Conservation (phyloP, 192 early-diverging fungal genomes). For the Coemansia reversa region DNA sequence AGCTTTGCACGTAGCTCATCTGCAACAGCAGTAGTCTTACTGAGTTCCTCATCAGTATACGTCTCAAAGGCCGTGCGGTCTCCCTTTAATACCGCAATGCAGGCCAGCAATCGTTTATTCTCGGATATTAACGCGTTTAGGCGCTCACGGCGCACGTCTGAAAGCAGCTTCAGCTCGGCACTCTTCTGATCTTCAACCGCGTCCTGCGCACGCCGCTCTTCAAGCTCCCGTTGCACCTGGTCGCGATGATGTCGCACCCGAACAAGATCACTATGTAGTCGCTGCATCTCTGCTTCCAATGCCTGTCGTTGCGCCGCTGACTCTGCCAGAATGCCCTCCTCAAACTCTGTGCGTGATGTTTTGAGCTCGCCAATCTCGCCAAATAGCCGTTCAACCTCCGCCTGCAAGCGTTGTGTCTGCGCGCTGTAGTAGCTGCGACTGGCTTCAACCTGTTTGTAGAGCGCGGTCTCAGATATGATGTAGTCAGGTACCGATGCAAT, state of each 20-base stretch:
- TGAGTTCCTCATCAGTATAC: conserved; percentile 54
- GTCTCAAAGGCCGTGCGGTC: conserved; percentile 56
- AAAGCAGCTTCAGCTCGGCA: conserved; percentile 52
- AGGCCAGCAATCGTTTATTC: conserved; percentile 58
- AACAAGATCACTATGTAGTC: conserved; percentile 56
- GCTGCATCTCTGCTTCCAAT: conserved; percentile 56
- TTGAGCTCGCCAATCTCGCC: conserved; percentile 48
- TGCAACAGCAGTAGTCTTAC: conserved; percentile 48
- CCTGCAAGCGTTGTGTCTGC: conserved; percentile 51
- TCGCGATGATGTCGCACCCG: conserved; percentile 59
- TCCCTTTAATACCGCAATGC: conserved; percentile 53
- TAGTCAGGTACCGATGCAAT: conserved; percentile 55
- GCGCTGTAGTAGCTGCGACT: conserved; percentile 54
- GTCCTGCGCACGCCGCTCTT: conserved; percentile 50
- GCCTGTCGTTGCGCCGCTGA: conserved; percentile 45
- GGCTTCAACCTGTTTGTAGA: conserved; percentile 53
- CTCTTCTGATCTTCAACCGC: conserved; percentile 48
- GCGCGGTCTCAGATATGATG: conserved; percentile 52
- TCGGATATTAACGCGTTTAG: conserved; percentile 60
- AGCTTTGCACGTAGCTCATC: conserved; percentile 56
- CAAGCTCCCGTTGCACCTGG: conserved; percentile 51
- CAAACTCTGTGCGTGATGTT: conserved; percentile 37
- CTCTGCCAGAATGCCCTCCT: conserved; percentile 42
- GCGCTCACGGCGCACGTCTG: conserved; percentile 57
- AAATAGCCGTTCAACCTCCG: conserved; percentile 41